These are phyloP conservation scores for Vitis cinerea DNA, from an alignment of 164 flowering plant species.

Conservation along the genomic window DNA sequence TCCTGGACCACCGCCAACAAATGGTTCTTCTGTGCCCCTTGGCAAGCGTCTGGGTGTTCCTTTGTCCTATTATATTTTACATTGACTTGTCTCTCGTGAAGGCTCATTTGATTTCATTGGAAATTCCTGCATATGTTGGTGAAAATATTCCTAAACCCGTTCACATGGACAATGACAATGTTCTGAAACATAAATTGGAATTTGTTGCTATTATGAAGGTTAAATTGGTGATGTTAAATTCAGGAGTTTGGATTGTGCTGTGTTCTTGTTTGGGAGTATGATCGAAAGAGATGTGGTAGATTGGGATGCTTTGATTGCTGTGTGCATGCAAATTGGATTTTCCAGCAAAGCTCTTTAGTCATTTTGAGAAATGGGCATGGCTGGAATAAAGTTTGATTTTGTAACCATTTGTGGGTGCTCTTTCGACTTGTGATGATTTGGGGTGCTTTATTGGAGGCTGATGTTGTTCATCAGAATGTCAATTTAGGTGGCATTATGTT, in stretches of 20 bases:
- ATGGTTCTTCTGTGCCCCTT: too few relatives aligned
- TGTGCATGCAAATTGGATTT: conserved; percentile 32
- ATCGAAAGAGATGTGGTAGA: conserved; percentile 35
- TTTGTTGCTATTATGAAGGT: too few relatives aligned
- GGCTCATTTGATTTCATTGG: too few relatives aligned
- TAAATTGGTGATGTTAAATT: conserved; percentile 15
- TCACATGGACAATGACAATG: too few relatives aligned
- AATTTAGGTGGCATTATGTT: conserved; percentile 18
- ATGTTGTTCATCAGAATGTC: conserved; percentile 34
- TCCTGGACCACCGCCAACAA: too few relatives aligned
- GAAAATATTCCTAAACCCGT: too few relatives aligned
- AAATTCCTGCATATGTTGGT: too few relatives aligned
- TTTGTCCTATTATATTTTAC: too few relatives aligned
- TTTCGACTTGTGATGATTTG: conserved; percentile 39
- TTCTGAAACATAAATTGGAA: too few relatives aligned
- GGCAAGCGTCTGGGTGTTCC: too few relatives aligned
- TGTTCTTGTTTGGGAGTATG: conserved; percentile 31
- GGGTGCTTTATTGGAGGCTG: conserved; percentile 45
- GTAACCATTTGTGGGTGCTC: conserved; percentile 31
- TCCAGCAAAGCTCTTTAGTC: conserved; percentile 29
- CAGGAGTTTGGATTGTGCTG: conserved; percentile 32
- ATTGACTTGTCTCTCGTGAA: too few relatives aligned
- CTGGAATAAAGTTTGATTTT: conserved; percentile 26
- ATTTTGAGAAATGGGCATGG: conserved; percentile 28
- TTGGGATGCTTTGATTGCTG: conserved; percentile 50